These are phyloP conservation scores for Aaosphaeria arxii DNA, from an alignment of 2,329 filamentous ascomycete genomes.

Conservation along the genomic window DNA sequence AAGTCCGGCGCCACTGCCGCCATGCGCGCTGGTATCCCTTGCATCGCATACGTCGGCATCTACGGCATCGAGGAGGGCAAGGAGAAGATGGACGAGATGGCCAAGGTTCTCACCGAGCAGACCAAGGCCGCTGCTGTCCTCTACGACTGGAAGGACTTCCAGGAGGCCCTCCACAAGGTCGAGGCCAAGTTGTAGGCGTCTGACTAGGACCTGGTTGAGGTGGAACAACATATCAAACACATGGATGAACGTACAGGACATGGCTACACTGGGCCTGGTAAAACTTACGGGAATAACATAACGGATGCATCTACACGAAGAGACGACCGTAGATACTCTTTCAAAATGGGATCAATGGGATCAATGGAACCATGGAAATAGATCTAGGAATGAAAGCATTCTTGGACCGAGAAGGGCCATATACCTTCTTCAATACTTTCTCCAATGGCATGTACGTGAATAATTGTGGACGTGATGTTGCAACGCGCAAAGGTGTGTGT, in stretches of 20 bases:
- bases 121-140: constrained; percentile 49
- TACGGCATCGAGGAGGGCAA: constrained; percentile 41
- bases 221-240: not conserved
- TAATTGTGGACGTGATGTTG: too few relatives aligned
- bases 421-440: not conserved
- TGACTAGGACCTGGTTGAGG: not conserved
- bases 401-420: not conserved
- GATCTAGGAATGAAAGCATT: not conserved
- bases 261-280: too few relatives aligned
- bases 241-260: not conserved
- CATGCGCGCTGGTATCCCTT: constrained; percentile 73
- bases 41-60: constrained; percentile 81
- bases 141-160: constrained; percentile 54
- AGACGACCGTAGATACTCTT: not conserved
- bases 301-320: not conserved
- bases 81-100: constrained; percentile 47
- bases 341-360: too few relatives aligned
- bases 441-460: too few relatives aligned
- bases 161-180: constrained; percentile 47
- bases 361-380: not conserved
- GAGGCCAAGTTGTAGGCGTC: constrained; percentile 36
- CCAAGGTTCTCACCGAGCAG: constrained; percentile 47
- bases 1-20: constrained; percentile 79
- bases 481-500: too few relatives aligned
- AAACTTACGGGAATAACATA: not conserved